A percentile compares a stretch with the other conserved stretches of the same genome.
These are phyloP conservation scores for Talaromyces wortmannii DNA, from an alignment of 495 filamentous ascomycete genomes.

Conservation along the genomic window DNA sequence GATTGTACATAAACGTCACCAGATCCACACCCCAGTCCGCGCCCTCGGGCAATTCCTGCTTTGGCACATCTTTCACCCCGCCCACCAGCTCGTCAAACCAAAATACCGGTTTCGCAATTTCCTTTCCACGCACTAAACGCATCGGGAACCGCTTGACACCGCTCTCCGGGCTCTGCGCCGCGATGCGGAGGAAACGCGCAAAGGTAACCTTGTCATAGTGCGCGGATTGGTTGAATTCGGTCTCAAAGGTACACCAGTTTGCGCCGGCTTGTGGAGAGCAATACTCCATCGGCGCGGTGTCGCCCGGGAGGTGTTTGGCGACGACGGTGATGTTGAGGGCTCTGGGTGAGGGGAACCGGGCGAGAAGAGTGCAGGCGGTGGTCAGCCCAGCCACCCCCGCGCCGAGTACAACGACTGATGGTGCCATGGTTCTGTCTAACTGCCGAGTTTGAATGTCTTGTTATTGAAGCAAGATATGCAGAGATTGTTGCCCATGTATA, in stretches of 20 bases:
- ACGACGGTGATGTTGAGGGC: background rate
- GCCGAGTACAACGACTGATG: conserved; percentile 1
- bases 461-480: background rate
- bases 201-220: conserved; percentile 2
- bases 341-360: background rate
- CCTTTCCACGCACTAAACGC: background rate
- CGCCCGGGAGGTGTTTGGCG: conserved; percentile 4
- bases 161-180: background rate
- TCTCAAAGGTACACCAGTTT: conserved; percentile 3
- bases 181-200: conserved; percentile 1
- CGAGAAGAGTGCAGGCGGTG: background rate
- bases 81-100: conserved; percentile 5
- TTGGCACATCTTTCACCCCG: conserved; percentile 1
- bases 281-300: conserved; percentile 1
- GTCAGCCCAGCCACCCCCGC: conserved; percentile 12
- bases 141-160: conserved; percentile 1
- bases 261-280: conserved; percentile 4
- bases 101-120: background rate
- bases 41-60: conserved; percentile 4
- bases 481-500: background rate
- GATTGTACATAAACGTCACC: conserved; percentile 4
- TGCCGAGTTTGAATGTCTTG: too few species aligned
- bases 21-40: background rate
- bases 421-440: background rate
- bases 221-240: conserved; percentile 1